Evolutionary conservation across 2,329 filamentous ascomycete genomes (phyloP).

Genomic region (Lecanicillium sp.): DNA sequence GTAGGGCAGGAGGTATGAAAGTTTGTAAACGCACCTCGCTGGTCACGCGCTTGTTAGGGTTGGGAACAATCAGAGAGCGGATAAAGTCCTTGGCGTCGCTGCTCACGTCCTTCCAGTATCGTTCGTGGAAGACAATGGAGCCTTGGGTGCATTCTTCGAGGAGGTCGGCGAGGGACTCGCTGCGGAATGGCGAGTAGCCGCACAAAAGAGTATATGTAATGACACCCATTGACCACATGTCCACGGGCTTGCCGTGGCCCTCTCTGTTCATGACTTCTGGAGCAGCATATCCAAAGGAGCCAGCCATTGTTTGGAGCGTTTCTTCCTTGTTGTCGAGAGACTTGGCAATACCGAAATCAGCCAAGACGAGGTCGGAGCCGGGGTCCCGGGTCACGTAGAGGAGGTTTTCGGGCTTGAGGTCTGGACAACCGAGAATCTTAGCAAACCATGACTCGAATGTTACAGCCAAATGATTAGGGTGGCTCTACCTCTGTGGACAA

Average conservation of each 20-base stretch:
- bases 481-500: constrained; percentile 79
- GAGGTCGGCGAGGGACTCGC: constrained; percentile 84
- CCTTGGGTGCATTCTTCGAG: constrained; percentile 87
- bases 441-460: neutral
- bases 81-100: constrained; percentile 95
- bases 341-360: constrained; percentile 98
- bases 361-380: constrained; percentile 81
- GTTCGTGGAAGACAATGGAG: constrained; percentile 87
- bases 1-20: neutral
- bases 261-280: constrained; percentile 98
- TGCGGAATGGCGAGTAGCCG: constrained; percentile 95
- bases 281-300: constrained; percentile 94
- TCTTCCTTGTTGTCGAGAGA: constrained; percentile 88
- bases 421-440: constrained; percentile 48
- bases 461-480: neutral
- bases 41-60: constrained; percentile 66
- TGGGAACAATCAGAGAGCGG: constrained; percentile 66
- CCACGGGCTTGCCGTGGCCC: constrained; percentile 94
- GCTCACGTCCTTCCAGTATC: constrained; percentile 98
- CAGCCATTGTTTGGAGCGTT: constrained; percentile 95
- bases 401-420: constrained; percentile 96
- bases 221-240: constrained; percentile 99
- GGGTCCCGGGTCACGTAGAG: constrained; percentile 76
- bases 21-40: constrained; percentile 52
- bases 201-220: constrained; percentile 98